phyloP scores from a whole-genome alignment of 2,329 filamentous ascomycete genomes.

The Cladophialophora bantiana region DNA sequence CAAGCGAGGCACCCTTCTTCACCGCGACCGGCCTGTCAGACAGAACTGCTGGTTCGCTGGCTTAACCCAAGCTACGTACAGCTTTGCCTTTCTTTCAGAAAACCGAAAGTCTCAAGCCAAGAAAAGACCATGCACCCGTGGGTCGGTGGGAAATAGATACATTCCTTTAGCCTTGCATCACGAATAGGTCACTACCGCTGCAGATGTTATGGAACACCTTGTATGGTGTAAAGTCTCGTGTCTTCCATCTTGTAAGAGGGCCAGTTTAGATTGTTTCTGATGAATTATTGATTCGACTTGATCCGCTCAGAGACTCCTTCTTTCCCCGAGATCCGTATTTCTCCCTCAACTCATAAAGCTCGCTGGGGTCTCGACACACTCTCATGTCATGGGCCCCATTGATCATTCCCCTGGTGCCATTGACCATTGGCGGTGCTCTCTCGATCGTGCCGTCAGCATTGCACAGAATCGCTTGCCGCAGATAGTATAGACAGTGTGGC shows the following conservation, averaged over 20 bases:
- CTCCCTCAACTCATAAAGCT: neutral
- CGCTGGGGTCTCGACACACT: conserved; percentile 1
- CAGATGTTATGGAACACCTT: neutral
- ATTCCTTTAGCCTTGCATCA: neutral
- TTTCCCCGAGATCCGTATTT: neutral
- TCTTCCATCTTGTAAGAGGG: neutral
- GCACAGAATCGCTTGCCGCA: conserved; percentile 6
- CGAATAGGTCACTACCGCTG: neutral
- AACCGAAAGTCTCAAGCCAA: neutral
- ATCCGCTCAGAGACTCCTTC: neutral
- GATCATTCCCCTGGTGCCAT: neutral
- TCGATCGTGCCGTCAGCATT: conserved; percentile 1
- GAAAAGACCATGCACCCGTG: neutral
- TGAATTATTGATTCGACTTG: neutral
- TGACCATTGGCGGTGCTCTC: neutral
- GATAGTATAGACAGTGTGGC: conserved; percentile 4
- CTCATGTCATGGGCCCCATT: neutral
- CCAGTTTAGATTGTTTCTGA: neutral
- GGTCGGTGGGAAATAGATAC: neutral
- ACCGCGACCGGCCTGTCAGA: neutral
- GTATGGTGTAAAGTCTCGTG: neutral
- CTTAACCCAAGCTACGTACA: neutral
- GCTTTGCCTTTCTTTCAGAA: neutral
- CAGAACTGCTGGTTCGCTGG: neutral
- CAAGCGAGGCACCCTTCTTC: neutral